Evolutionary conservation across 306 rosid genomes (phyloP).

Genomic region (Quercus mongolica): DNA sequence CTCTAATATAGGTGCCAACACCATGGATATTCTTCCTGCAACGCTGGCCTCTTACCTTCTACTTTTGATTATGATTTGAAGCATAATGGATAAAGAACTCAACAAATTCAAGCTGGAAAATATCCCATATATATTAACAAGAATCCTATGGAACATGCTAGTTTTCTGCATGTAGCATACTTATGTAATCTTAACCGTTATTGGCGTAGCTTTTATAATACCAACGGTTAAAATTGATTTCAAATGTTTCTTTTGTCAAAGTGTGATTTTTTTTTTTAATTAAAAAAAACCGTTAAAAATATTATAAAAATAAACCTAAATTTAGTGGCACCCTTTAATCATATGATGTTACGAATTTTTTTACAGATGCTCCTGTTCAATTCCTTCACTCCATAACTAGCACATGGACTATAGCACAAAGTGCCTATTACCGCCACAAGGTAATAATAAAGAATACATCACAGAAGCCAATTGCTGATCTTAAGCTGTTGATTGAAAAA

Average conservation of each 20-base stretch:
- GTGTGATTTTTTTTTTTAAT: not conserved
- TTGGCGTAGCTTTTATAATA: too few species aligned
- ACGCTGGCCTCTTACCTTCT: not conserved
- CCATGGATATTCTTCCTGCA: not conserved
- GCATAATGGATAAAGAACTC: not conserved
- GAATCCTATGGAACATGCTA: too few species aligned
- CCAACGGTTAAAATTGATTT: too few species aligned
- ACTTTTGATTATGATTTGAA: not conserved
- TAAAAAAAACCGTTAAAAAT: not conserved
- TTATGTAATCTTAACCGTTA: too few species aligned
- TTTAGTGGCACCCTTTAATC: not conserved
- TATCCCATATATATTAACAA: too few species aligned
- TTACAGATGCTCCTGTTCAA: constrained; percentile 48
- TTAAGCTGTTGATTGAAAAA: constrained; percentile 48
- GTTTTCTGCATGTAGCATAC: too few species aligned
- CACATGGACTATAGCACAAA: constrained; percentile 50
- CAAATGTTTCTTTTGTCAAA: not conserved
- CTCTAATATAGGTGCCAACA: not conserved
- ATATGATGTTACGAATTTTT: not conserved
- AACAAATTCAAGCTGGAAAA: not conserved
- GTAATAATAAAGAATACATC: constrained; percentile 72
- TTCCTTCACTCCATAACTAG: constrained; percentile 65
- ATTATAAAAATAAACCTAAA: not conserved
- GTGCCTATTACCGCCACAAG: constrained; percentile 62
- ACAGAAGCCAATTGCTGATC: constrained; percentile 47